Conservation (phyloP, 1,139 yeast genomes). For the Geotrichum klebahnii region DNA sequence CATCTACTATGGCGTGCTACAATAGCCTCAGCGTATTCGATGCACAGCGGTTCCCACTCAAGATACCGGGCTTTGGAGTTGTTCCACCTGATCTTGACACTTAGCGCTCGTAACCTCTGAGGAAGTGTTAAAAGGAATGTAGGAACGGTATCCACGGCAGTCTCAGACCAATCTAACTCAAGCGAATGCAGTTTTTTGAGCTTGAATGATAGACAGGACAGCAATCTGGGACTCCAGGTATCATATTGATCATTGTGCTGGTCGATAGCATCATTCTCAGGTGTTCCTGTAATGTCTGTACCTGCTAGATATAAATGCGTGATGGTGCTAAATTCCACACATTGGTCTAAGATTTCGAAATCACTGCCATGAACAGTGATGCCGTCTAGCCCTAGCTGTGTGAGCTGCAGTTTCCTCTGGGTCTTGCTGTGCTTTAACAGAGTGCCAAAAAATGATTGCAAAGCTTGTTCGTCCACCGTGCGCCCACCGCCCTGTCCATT, state of each 20-base stretch:
- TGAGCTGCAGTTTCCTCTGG: slow-evolving; percentile 17
- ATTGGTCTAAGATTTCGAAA: slow-evolving; percentile 17
- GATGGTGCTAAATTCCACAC: slow-evolving; percentile 21
- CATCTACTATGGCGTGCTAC: slow-evolving; percentile 17
- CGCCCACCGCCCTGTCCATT: slow-evolving; percentile 8
- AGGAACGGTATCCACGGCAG: slow-evolving; percentile 21
- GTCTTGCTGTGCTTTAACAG: slow-evolving; percentile 8
- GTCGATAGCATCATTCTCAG: background rate
- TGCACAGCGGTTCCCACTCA: slow-evolving; percentile 20
- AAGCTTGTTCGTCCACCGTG: slow-evolving; percentile 15
- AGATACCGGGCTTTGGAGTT: slow-evolving; percentile 5
- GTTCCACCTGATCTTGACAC: slow-evolving; percentile 21
- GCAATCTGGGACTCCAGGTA: slow-evolving; percentile 14
- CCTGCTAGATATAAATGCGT: slow-evolving; percentile 24
- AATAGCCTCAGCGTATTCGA: slow-evolving; percentile 15
- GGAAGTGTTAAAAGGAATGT: slow-evolving; percentile 14
- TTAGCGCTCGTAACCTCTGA: slow-evolving; percentile 17
- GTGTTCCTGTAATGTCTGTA: slow-evolving; percentile 16
- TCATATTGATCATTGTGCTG: slow-evolving; percentile 4
- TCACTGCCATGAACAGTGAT: slow-evolving; percentile 22
- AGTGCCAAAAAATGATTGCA: slow-evolving; percentile 24
- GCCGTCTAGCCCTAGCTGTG: slow-evolving; percentile 27
- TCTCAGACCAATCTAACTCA: slow-evolving; percentile 23
- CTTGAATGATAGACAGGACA: slow-evolving; percentile 13
- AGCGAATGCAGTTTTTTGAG: slow-evolving; percentile 13